Percentiles rank a stretch among this genome's conserved stretches.
Conservation (phyloP, 2,329 filamentous ascomycete genomes). For the Lecanoromycetidae sp. region DNA sequence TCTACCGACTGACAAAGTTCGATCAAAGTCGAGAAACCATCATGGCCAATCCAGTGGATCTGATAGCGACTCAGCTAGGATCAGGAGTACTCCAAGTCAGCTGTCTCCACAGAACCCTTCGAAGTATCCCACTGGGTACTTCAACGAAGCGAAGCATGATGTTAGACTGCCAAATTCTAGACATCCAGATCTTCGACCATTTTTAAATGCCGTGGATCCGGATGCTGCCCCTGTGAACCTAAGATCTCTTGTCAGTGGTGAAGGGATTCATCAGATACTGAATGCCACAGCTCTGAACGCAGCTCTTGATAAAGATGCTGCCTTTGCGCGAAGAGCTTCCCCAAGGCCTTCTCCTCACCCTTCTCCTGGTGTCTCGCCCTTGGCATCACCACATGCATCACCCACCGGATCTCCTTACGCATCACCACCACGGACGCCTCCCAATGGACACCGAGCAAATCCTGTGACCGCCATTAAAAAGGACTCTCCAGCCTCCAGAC, state of each 20-base stretch:
- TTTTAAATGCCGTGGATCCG: neutral
- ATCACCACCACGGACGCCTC: constrained; percentile 22
- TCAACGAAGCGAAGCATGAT: neutral
- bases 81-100: neutral
- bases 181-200: constrained; percentile 4
- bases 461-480: constrained; percentile 7
- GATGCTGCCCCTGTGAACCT: neutral
- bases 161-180: neutral
- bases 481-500: constrained; percentile 12
- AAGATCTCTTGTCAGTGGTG: constrained; percentile 6
- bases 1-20: neutral
- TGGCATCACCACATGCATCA: constrained; percentile 12
- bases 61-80: constrained; percentile 1
- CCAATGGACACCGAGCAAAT: constrained; percentile 8
- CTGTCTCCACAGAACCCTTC: neutral
- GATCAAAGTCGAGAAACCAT: neutral
- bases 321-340: constrained; percentile 14
- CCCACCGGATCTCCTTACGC: constrained; percentile 19
- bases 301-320: constrained; percentile 18
- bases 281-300: constrained; percentile 17
- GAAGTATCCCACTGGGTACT: neutral
- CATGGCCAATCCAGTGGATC: constrained; percentile 2
- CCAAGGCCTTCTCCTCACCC: constrained; percentile 13
- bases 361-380: constrained; percentile 13
- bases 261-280: constrained; percentile 9